Conservation (phyloP, 495 filamentous ascomycete genomes). For the Hyphodiscus hymeniophilus region DNA sequence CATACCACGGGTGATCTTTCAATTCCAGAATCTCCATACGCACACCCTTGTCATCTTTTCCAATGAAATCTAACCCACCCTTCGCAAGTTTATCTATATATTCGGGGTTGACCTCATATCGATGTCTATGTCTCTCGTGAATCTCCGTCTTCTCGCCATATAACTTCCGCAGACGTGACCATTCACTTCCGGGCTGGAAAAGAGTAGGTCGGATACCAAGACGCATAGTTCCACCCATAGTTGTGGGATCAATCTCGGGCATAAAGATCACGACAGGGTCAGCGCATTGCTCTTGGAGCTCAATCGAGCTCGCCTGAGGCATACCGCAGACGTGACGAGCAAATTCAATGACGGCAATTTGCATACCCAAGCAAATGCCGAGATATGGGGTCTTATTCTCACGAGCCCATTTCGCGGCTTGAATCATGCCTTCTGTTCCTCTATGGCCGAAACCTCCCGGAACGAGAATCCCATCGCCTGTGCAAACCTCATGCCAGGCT, state of each 20-base stretch:
- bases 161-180: conserved; percentile 66
- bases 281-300: conserved; percentile 45
- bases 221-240: conserved; percentile 88
- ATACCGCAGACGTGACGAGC: conserved; percentile 61
- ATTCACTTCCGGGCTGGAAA: conserved; percentile 69
- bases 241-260: conserved; percentile 72
- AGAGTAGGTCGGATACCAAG: conserved; percentile 50
- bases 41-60: conserved; percentile 72
- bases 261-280: conserved; percentile 47
- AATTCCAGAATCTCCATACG: conserved; percentile 90
- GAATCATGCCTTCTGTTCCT: conserved; percentile 83
- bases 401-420: conserved; percentile 74
- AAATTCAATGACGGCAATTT: conserved; percentile 86
- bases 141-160: conserved; percentile 54
- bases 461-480: conserved; percentile 53
- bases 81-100: conserved; percentile 49
- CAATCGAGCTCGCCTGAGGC: conserved; percentile 47
- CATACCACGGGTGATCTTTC: conserved; percentile 80
- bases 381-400: conserved; percentile 74
- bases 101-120: conserved; percentile 67
- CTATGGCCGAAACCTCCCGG: conserved; percentile 82
- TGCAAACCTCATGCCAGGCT: conserved; percentile 76
- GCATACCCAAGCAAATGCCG: conserved; percentile 92
- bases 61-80: conserved; percentile 55
- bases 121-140: conserved; percentile 61